Evolutionary conservation across 2,329 filamentous ascomycete species (phyloP).

Genomic region (Penicillium sp.): DNA sequence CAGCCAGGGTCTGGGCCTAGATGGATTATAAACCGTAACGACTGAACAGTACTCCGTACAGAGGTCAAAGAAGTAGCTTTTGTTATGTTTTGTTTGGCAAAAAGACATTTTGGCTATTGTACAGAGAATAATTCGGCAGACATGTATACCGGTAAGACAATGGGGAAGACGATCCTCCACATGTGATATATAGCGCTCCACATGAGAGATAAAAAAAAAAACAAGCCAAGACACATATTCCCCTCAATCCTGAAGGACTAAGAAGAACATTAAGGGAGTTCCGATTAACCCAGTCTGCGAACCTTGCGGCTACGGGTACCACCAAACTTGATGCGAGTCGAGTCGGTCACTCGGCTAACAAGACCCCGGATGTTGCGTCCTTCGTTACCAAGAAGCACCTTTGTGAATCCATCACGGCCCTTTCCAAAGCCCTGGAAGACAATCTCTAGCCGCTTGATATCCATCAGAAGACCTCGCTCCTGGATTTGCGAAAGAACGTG

Average conservation of each 20-base stretch:
- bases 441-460: slow-evolving; percentile 80
- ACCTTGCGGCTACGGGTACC: slow-evolving; percentile 84
- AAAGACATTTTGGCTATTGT: slow-evolving; percentile 26
- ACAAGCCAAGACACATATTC: slow-evolving; percentile 1
- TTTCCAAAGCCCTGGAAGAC: slow-evolving; percentile 83
- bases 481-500: slow-evolving; percentile 85
- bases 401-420: slow-evolving; percentile 86
- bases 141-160: slow-evolving; percentile 19
- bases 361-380: slow-evolving; percentile 75
- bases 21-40: not conserved
- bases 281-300: slow-evolving; percentile 72
- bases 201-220: slow-evolving; percentile 4
- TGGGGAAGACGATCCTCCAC: slow-evolving; percentile 9
- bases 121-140: slow-evolving; percentile 29
- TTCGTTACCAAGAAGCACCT: slow-evolving; percentile 86
- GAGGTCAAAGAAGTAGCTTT: not conserved
- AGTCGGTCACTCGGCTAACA: slow-evolving; percentile 81
- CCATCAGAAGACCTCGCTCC: slow-evolving; percentile 76
- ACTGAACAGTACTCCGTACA: not conserved
- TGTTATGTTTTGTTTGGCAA: not conserved
- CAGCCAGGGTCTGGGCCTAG: not conserved
- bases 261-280: not conserved
- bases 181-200: slow-evolving; percentile 11
- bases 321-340: slow-evolving; percentile 92
- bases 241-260: not conserved